Evolutionary conservation across 2,329 filamentous ascomycete genomes (phyloP).

Genomic region (Alternaria triticimaculans): DNA sequence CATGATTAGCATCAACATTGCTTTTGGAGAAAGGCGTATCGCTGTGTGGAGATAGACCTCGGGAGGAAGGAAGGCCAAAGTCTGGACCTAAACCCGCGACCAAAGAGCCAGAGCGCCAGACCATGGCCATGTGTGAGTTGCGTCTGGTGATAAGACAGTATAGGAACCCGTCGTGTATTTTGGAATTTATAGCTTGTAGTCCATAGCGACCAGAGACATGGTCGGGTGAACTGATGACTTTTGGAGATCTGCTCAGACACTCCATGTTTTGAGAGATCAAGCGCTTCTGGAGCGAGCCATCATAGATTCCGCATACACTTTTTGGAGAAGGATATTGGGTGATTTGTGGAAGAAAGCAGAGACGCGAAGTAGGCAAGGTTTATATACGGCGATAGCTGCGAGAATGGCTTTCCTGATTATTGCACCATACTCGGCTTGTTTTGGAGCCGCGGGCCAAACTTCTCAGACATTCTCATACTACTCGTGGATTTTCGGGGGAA

Average conservation of each 20-base stretch:
- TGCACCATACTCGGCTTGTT: neutral
- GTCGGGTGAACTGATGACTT: neutral
- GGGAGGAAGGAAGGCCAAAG: no score
- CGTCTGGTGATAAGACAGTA: no score
- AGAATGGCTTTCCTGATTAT: neutral
- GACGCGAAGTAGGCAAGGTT: neutral
- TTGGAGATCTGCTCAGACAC: neutral
- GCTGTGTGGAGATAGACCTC: no score
- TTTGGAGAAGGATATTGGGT: neutral
- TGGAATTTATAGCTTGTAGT: no score
- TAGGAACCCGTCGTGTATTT: no score
- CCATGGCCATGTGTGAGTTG: rapidly evolving
- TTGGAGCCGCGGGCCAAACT: neutral
- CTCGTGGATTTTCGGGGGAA: neutral
- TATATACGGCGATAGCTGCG: neutral
- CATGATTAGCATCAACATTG: no score
- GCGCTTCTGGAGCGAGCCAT: no score
- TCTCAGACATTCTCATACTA: neutral
- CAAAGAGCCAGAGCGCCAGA: no score
- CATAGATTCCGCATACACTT: rapidly evolving
- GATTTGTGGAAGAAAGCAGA: neutral
- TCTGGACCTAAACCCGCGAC: no score
- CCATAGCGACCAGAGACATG: neutral
- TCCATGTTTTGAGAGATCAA: no score
- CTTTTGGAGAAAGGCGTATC: no score